phyloP scores from a whole-genome alignment of 306 rosid species.

The Quercus berberidifolia region DNA sequence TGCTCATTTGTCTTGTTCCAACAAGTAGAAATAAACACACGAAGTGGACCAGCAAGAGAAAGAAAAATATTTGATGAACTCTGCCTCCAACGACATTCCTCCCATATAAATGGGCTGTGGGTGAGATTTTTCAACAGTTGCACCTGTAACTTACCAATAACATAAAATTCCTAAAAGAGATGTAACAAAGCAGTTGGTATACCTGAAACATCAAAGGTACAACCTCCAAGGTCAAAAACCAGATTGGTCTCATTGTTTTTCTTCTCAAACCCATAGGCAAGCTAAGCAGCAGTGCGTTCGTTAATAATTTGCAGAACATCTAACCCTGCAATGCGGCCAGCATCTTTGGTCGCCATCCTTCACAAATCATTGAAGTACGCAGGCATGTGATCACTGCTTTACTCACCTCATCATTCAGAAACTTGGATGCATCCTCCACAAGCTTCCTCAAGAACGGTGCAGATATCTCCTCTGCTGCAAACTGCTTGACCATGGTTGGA shows the following conservation, averaged over 20 bases:
- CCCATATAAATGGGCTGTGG: too few relatives aligned
- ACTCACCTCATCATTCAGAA: slow-evolving; percentile 83
- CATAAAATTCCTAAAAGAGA: background rate
- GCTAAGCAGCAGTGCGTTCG: too few relatives aligned
- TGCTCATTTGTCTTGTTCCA: background rate
- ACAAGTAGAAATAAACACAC: slow-evolving; percentile 8
- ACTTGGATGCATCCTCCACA: slow-evolving; percentile 95
- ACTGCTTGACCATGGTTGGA: slow-evolving; percentile 71
- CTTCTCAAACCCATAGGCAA: too few relatives aligned
- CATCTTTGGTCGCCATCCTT: slow-evolving; percentile 93
- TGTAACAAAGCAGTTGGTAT: too few relatives aligned
- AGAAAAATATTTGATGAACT: too few relatives aligned
- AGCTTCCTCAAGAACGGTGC: slow-evolving; percentile 97
- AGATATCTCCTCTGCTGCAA: slow-evolving; percentile 87
- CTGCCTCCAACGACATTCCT: too few relatives aligned
- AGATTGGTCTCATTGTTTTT: too few relatives aligned
- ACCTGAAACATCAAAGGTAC: too few relatives aligned
- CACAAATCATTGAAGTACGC: slow-evolving; percentile 97
- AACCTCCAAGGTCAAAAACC: too few relatives aligned
- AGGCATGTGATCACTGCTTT: slow-evolving; percentile 93
- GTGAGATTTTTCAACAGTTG: too few relatives aligned
- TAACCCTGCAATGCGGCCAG: slow-evolving; percentile 91
- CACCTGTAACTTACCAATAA: too few relatives aligned
- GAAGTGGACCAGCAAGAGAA: too few relatives aligned
- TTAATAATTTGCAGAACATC: slow-evolving; percentile 74